phyloP scores from a whole-genome alignment of 2,329 filamentous ascomycete species.

The Arthrocladium fulminans region DNA sequence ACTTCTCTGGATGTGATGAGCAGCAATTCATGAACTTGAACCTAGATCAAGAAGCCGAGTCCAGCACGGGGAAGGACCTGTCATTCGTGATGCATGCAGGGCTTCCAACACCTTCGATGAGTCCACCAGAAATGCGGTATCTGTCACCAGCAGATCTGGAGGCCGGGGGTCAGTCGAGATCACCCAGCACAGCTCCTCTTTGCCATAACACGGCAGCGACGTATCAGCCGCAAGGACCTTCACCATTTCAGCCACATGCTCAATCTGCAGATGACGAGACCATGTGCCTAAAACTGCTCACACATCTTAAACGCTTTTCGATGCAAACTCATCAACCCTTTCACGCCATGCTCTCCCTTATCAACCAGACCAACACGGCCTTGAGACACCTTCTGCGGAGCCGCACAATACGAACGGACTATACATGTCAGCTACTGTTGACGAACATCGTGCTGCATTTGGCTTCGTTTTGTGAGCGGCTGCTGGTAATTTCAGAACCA shows the following conservation, averaged over 20 bases:
- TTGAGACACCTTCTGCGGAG: conserved; percentile 16
- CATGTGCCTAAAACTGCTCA: conserved; percentile 21
- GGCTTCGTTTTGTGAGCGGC: conserved; percentile 15
- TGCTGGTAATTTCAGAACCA: conserved; percentile 5
- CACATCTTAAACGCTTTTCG: conserved; percentile 19
- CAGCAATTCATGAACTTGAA: conserved; percentile 7
- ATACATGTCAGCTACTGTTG: conserved; percentile 20
- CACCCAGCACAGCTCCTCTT: background rate
- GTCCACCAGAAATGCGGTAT: conserved; percentile 19
- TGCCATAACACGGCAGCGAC: background rate
- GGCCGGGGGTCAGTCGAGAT: background rate
- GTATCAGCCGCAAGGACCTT: background rate
- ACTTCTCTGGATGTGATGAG: conserved; percentile 13
- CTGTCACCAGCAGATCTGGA: conserved; percentile 18
- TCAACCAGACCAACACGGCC: conserved; percentile 19
- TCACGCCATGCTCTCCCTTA: conserved; percentile 15
- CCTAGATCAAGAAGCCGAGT: background rate
- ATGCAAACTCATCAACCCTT: conserved; percentile 11
- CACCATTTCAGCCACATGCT: background rate
- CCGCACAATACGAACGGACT: conserved; percentile 17
- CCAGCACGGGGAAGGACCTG: background rate
- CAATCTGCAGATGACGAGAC: conserved; percentile 19
- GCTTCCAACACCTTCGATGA: conserved; percentile 19
- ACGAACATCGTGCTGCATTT: conserved; percentile 20
- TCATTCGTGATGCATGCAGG: conserved; percentile 10